Percentiles rank a stretch among this genome's conserved stretches.
These are phyloP conservation scores for Yarrowia sp. DNA, from an alignment of 805 yeast genomes.

Conservation along the genomic window DNA sequence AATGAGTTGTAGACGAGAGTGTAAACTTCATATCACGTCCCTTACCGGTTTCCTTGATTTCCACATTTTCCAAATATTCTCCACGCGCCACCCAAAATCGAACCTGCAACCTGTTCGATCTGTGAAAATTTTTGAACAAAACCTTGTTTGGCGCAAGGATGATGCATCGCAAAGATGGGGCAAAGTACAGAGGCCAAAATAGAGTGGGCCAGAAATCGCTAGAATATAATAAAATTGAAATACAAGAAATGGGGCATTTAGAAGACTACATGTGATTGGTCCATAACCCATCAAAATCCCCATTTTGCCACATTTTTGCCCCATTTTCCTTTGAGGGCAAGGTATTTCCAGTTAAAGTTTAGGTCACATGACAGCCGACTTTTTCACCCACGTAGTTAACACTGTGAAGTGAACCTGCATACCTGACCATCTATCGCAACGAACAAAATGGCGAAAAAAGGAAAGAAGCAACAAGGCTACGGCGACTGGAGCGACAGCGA, in stretches of 20 bases:
- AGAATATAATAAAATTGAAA: no score
- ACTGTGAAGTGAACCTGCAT: background rate
- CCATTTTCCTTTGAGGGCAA: background rate
- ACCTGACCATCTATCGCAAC: background rate
- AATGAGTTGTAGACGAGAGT: no score
- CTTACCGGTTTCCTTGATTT: no score
- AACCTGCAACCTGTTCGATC: background rate
- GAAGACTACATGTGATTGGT: no score
- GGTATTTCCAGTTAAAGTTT: background rate
- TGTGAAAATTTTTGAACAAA: background rate
- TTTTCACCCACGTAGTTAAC: background rate
- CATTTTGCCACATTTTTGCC: background rate
- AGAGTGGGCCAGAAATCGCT: no score
- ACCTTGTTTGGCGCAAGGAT: background rate
- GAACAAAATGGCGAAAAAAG: slow-evolving; percentile 18
- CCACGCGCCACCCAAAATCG: background rate
- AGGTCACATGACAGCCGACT: background rate
- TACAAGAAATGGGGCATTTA: no score
- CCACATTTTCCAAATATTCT: no score
- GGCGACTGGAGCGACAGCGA: slow-evolving; percentile 24
- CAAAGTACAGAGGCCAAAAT: no score
- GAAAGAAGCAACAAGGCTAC: slow-evolving; percentile 23
- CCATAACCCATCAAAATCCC: no score
- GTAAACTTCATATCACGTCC: no score
- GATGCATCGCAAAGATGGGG: no score